Evolutionary conservation across 768 basidiomycete species (phyloP).

Genomic region (Termitomyces sp.): DNA sequence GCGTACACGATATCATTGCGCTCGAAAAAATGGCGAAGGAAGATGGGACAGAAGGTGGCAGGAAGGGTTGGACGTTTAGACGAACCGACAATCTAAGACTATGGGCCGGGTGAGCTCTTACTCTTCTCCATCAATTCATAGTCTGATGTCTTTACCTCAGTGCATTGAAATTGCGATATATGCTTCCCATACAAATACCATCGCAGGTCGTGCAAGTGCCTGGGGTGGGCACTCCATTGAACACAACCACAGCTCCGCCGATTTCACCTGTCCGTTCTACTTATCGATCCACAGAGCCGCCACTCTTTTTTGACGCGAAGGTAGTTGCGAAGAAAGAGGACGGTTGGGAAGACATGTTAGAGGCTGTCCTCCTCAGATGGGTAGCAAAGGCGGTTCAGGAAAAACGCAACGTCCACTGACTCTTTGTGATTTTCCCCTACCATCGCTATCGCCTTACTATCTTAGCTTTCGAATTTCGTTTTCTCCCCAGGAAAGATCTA

Average conservation of each 20-base stretch:
- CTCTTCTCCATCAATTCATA: neutral
- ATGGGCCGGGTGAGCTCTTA: slow-evolving; percentile 70
- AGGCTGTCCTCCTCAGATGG: slow-evolving; percentile 60
- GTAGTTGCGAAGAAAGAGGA: slow-evolving; percentile 67
- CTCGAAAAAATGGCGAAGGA: slow-evolving; percentile 48
- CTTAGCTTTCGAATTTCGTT: neutral
- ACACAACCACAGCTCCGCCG: slow-evolving; percentile 19
- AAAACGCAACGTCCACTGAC: slow-evolving; percentile 28
- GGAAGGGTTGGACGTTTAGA: slow-evolving; percentile 78
- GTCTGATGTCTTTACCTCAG: slow-evolving; percentile 26
- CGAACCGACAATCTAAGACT: slow-evolving; percentile 80
- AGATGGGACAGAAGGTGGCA: slow-evolving; percentile 33
- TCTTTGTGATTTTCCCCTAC: neutral
- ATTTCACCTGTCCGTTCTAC: slow-evolving; percentile 26
- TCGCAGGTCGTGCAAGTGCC: slow-evolving; percentile 23
- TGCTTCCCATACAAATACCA: slow-evolving; percentile 61
- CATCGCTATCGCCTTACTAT: neutral
- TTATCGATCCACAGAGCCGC: slow-evolving; percentile 36
- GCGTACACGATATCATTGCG: slow-evolving; percentile 73
- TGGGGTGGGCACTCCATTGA: slow-evolving; percentile 12
- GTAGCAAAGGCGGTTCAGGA: slow-evolving; percentile 65
- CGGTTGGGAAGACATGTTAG: slow-evolving; percentile 82
- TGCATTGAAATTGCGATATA: slow-evolving; percentile 79
- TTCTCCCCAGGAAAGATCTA: neutral
- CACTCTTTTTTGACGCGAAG: slow-evolving; percentile 66